Evolutionary conservation across 2,329 filamentous ascomycete species (phyloP).

Genomic region (Aspergillus pseudotamarii): DNA sequence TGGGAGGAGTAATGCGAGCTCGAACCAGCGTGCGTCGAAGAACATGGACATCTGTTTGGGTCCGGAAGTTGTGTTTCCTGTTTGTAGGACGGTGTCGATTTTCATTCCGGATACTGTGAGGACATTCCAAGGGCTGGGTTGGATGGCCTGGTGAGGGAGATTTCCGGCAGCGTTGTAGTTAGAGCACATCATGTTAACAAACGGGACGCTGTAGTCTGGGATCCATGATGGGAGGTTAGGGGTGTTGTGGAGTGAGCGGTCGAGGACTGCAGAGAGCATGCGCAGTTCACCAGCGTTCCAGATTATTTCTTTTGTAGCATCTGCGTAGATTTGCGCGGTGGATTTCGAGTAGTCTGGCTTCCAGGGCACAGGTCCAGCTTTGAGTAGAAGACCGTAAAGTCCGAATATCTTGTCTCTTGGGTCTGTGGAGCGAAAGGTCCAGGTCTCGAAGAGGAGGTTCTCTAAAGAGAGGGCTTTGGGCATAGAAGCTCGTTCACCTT

Average conservation of each 20-base stretch:
- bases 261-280: conserved; percentile 6
- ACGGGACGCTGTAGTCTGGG: conserved; percentile 8
- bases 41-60: conserved; percentile 6
- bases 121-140: conserved; percentile 1
- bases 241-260: background rate
- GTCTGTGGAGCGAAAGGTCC: conserved; percentile 8
- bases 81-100: conserved; percentile 2
- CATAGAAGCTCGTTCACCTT: background rate
- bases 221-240: conserved; percentile 7
- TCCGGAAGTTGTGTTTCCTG: conserved; percentile 4
- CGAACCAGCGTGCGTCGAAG: conserved; percentile 10
- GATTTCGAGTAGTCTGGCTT: conserved; percentile 5
- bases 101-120: background rate
- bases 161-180: background rate
- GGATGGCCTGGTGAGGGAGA: background rate
- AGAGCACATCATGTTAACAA: conserved; percentile 7
- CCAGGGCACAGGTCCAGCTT: background rate
- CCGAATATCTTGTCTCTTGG: conserved; percentile 9
- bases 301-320: background rate
- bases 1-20: conserved; percentile 7
- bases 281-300: conserved; percentile 2
- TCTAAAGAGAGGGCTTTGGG: background rate
- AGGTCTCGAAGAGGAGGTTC: conserved; percentile 11
- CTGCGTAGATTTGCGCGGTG: conserved; percentile 1
- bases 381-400: background rate